Conservation (phyloP, 2,329 filamentous ascomycete species). For the Colletotrichum sp. region DNA sequence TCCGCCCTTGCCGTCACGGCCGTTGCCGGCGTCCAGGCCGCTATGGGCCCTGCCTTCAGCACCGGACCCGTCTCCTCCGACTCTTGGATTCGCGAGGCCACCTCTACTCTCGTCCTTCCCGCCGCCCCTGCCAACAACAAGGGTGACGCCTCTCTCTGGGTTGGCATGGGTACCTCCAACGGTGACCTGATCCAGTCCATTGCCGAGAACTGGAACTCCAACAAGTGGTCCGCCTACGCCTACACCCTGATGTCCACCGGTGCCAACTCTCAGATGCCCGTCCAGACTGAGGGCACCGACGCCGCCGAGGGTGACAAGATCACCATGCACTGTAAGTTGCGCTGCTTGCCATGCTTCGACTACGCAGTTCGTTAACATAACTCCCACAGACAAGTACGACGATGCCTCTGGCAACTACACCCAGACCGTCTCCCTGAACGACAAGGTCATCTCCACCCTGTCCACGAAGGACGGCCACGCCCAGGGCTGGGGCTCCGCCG, state of each 20-base stretch:
- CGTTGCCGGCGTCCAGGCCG: slow-evolving; percentile 24
- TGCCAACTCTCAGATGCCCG: slow-evolving; percentile 3
- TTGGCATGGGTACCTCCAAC: slow-evolving; percentile 52
- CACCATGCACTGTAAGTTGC: slow-evolving; percentile 13
- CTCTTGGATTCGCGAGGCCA: slow-evolving; percentile 48
- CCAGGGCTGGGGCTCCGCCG: slow-evolving; percentile 46
- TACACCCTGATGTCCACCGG: slow-evolving; percentile 44
- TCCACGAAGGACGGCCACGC: slow-evolving; percentile 48
- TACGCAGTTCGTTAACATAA: neutral
- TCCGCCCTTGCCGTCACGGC: slow-evolving; percentile 6
- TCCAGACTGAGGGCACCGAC: slow-evolving; percentile 8
- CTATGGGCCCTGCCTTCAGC: slow-evolving; percentile 43
- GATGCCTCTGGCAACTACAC: slow-evolving; percentile 15
- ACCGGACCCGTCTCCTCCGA: slow-evolving; percentile 44
- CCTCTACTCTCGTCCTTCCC: slow-evolving; percentile 47
- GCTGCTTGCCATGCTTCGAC: rapidly evolving
- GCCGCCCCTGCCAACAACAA: slow-evolving; percentile 37
- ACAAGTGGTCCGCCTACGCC: slow-evolving; percentile 45
- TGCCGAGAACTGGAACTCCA: slow-evolving; percentile 35
- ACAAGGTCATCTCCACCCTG: slow-evolving; percentile 40
- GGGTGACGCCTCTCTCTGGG: slow-evolving; percentile 47
- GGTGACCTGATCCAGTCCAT: slow-evolving; percentile 53
- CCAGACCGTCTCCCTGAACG: slow-evolving; percentile 15
- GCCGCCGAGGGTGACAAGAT: slow-evolving; percentile 9
- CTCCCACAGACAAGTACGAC: slow-evolving; percentile 1